Conservation (phyloP, 768 basidiomycete genomes). For the Trametes sanguinea region DNA sequence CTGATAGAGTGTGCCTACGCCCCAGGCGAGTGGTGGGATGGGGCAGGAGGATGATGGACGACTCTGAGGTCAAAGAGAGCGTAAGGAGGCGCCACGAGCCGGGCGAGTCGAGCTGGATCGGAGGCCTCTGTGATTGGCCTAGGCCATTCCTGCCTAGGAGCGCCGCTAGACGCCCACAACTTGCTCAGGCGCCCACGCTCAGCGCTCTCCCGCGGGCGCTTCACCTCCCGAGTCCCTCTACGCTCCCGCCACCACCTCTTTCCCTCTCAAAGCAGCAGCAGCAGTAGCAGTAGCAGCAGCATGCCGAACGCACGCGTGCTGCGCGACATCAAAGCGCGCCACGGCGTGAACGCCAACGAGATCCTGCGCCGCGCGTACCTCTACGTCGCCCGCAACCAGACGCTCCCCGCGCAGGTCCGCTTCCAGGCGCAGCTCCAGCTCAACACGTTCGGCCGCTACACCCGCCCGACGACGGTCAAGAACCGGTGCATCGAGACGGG, state of each 20-base stretch:
- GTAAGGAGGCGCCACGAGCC: neutral
- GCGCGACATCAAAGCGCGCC: constrained; percentile 78
- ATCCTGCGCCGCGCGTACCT: constrained; percentile 87
- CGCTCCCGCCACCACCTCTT: neutral
- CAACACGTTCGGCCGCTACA: constrained; percentile 81
- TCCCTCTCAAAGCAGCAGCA: neutral
- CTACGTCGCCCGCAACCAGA: constrained; percentile 89
- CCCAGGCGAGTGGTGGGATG: constrained; percentile 5
- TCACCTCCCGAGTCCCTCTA: neutral
- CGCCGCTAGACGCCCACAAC: constrained; percentile 1
- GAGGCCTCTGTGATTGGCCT: constrained; percentile 16
- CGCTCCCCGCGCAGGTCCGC: constrained; percentile 83
- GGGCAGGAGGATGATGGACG: constrained; percentile 11
- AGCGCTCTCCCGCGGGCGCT: too few species aligned
- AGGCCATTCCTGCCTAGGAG: constrained; percentile 1
- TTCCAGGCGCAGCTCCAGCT: constrained; percentile 94
- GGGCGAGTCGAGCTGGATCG: constrained; percentile 21
- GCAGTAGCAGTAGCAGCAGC: too few species aligned
- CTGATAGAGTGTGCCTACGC: constrained; percentile 1
- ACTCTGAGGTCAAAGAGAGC: neutral
- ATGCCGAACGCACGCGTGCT: constrained; percentile 55
- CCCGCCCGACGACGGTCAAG: constrained; percentile 85
- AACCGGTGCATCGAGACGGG: constrained; percentile 88
- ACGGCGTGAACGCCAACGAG: constrained; percentile 73
- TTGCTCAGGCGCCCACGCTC: neutral